Evolutionary conservation across 768 basidiomycete genomes (phyloP), one percentile per base, ranked within the genome.

Genomic region (Trametes villosa): DNA sequence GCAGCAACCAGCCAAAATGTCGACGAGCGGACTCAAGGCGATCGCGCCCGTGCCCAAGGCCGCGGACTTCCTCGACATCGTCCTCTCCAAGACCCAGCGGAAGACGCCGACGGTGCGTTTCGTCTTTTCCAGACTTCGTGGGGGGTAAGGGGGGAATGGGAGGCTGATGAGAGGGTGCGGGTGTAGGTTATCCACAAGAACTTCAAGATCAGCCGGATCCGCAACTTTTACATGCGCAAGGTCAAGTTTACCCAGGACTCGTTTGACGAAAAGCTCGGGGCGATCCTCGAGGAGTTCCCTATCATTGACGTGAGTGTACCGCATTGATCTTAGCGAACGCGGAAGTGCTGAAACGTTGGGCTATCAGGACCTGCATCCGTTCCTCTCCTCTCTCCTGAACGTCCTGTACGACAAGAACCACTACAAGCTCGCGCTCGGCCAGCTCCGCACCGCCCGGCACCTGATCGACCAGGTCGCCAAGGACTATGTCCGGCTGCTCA

Each of bases 341-440:
- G 18, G 20, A 30, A 38, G 3, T 30, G 41, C 40, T 24, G 31
- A 1, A 17, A 51, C 9, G 26, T 52, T 29, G 4, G 38, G 9
- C n/a, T 24, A 41, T 38, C 69, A 86, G 82, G 96, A 98, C 72
- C 82, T 99, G 11, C 97, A 99, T 74, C 97, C 97, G 1, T 99
- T 98, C 81, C 81, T 98, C 18, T 84, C 94, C 1, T 96, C 95
- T 2, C 81, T 99, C 18, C 87, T 99, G 84, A 99, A 99, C 76
- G 97, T 99, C 17, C 84, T 99, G 41, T 99, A 99, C 76, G 97
- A 99, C 83, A 98, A 98, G 79, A 98, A 98, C 72, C 96, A 99
- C 73, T 98, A 98, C 86, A 98, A 98, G 78, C 91, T 99, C 53
- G 97, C 97, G 3, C 81, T 99, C 44, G 96, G 97, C 60, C 97